Conservation (phyloP, 176 grass and related monocot genomes). For the Eleusine indica region DNA sequence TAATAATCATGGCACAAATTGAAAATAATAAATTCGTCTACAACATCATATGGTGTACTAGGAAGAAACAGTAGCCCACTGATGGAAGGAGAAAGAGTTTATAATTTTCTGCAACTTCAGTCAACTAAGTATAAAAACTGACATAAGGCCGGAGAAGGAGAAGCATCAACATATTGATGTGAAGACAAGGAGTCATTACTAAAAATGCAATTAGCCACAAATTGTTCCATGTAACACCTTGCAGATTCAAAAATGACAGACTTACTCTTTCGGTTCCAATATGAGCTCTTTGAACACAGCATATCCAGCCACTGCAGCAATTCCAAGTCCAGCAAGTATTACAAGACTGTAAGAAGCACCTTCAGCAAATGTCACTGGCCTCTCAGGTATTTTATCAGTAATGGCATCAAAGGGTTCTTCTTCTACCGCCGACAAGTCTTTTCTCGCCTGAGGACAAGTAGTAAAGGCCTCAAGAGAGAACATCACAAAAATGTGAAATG, state of each 20-base stretch:
- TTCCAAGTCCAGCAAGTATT: slow-evolving; percentile 86
- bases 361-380: slow-evolving; percentile 86
- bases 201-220: neutral
- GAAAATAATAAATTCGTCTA: neutral
- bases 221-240: slow-evolving; percentile 19
- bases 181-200: neutral
- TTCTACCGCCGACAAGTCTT: slow-evolving; percentile 75
- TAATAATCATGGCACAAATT: slow-evolving; percentile 10
- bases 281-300: slow-evolving; percentile 96
- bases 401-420: slow-evolving; percentile 95
- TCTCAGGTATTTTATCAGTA: slow-evolving; percentile 96
- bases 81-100: neutral
- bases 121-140: slow-evolving; percentile 16
- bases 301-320: slow-evolving; percentile 92
- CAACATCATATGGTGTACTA: neutral
- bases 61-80: neutral
- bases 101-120: slow-evolving; percentile 8
- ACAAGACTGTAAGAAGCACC: slow-evolving; percentile 90
- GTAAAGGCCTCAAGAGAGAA: slow-evolving; percentile 14
- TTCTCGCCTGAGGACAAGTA: slow-evolving; percentile 57
- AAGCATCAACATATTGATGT: neutral
- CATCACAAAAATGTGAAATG: slow-evolving; percentile 18
- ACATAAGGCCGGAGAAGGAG: slow-evolving; percentile 9
- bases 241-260: slow-evolving; percentile 22
- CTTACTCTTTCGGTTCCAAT: slow-evolving; percentile 98